Evolutionary conservation across 345 rosid genomes (phyloP), one percentile per base, ranked within the genome.

Genomic region (Orychophragmus violaceus): DNA sequence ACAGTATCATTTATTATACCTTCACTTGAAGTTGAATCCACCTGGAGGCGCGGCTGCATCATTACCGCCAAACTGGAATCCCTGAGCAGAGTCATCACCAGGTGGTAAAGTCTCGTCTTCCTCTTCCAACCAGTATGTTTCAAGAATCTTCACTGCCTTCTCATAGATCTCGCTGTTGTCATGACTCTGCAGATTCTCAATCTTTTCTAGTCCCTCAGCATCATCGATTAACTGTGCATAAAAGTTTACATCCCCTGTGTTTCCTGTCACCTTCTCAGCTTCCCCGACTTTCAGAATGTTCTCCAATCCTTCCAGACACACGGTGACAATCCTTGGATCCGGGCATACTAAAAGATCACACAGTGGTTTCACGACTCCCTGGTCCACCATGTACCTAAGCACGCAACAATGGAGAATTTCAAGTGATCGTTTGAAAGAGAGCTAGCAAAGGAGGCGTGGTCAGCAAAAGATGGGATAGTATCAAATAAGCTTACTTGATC

Each of bases 121-220:
- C 70, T 87, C 87, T 72, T 88, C 96, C 67, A 78, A 75, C 96
- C 96, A 88, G 71, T 82, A 88, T 8, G 92, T 82, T 77, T 84
- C 96, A 2, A 88, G 92, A 72, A 88, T 83, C 73, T 84, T 86
- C 53, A 86, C 92, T 27, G 96, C 92, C 82, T 88, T 88, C 80
- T 88, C 96, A 52, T 88, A 88, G 58, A 88, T 88, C 68, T 88
- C 96, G 18, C 78, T 82, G 76, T 87, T 89, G 81, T 89, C 96
- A 37, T 89, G 96, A 63, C 89, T 83, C 81, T 87, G 96, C 66
- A 89, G 84, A 59, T 82, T 85, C 76, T 87, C 96, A 25, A 89
- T 84, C 80, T 89, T 89, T 44, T 89, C 93, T 68, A 83, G 67
- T 1, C 96, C 93, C 22, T 86, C 93, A 21, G 93, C 87, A 71